Percentiles rank a stretch among this genome's conserved stretches.
Conservation (phyloP, 768 basidiomycete species). For the Rhodotorula kratochvilovae region DNA sequence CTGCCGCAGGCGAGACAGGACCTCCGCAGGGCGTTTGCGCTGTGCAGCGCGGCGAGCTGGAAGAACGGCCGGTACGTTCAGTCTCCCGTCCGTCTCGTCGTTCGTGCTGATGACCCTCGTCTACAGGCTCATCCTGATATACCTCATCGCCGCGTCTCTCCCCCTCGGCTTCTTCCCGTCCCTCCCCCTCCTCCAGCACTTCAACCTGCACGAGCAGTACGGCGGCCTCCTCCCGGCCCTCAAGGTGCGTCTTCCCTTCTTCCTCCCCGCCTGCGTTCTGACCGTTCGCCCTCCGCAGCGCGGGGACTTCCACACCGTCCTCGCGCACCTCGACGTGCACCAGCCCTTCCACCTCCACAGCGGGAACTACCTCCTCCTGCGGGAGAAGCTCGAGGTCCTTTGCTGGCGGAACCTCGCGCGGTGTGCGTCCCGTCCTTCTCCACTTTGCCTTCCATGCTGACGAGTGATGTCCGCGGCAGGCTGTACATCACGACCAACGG, state of each 20-base stretch:
- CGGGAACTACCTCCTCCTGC: conserved; percentile 40
- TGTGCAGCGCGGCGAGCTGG: conserved; percentile 14
- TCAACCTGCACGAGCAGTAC: conserved; percentile 32
- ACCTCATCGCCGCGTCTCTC: conserved; percentile 36
- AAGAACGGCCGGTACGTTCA: conserved; percentile 35
- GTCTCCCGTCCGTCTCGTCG: neutral
- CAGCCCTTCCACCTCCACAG: conserved; percentile 28
- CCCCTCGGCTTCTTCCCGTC: conserved; percentile 40
- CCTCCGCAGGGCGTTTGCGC: conserved; percentile 29
- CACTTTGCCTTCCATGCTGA: neutral
- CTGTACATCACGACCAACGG: conserved; percentile 19
- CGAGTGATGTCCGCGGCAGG: neutral
- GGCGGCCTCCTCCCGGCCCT: conserved; percentile 18
- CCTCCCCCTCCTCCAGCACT: conserved; percentile 20
- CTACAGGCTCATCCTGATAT: conserved; percentile 40
- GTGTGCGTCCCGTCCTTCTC: conserved; percentile 45
- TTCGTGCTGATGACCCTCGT: no score
- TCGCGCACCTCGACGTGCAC: conserved; percentile 10
- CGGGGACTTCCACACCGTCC: conserved; percentile 31
- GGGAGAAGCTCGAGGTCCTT: conserved; percentile 42
- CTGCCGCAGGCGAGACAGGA: conserved; percentile 36
- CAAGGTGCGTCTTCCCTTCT: conserved; percentile 13
- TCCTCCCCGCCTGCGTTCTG: neutral
- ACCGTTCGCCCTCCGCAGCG: conserved; percentile 8
- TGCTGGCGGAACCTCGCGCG: conserved; percentile 44